Evolutionary conservation across 2,329 filamentous ascomycete species (phyloP).

Genomic region (Seiridium unicorne): DNA sequence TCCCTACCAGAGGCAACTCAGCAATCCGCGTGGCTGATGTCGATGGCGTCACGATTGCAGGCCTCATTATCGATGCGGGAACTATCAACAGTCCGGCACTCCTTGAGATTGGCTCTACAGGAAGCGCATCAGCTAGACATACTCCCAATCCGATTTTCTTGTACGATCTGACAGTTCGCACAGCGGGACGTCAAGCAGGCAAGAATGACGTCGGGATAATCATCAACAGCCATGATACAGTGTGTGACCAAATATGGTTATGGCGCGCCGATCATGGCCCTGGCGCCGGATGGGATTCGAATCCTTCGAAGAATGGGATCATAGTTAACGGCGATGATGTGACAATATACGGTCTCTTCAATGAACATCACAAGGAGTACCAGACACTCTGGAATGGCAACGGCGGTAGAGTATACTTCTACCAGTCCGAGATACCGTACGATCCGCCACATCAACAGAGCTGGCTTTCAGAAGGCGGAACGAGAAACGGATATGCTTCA

Average conservation of each 20-base stretch:
- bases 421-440: conserved; percentile 32
- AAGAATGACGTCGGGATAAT: conserved; percentile 26
- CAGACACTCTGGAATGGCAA: conserved; percentile 32
- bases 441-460: conserved; percentile 28
- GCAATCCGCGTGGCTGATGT: conserved; percentile 26
- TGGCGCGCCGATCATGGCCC: conserved; percentile 31
- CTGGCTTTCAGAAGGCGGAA: conserved; percentile 22
- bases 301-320: conserved; percentile 28
- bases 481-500: conserved; percentile 28
- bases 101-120: conserved; percentile 24
- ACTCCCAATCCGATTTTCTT: conserved; percentile 27
- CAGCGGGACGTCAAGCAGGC: conserved; percentile 20
- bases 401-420: conserved; percentile 29
- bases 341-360: conserved; percentile 30
- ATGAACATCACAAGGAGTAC: conserved; percentile 30
- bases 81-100: conserved; percentile 22
- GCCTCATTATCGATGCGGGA: conserved; percentile 29
- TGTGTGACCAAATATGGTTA: conserved; percentile 30
- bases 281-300: conserved; percentile 25
- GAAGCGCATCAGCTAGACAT: conserved; percentile 18
- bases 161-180: conserved; percentile 30
- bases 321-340: conserved; percentile 29
- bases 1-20: conserved; percentile 22
- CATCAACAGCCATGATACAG: conserved; percentile 28
- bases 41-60: conserved; percentile 28